phyloP scores from a whole-genome alignment of 1,284 basidiomycete genomes.

The Gymnopus androsaceus region DNA sequence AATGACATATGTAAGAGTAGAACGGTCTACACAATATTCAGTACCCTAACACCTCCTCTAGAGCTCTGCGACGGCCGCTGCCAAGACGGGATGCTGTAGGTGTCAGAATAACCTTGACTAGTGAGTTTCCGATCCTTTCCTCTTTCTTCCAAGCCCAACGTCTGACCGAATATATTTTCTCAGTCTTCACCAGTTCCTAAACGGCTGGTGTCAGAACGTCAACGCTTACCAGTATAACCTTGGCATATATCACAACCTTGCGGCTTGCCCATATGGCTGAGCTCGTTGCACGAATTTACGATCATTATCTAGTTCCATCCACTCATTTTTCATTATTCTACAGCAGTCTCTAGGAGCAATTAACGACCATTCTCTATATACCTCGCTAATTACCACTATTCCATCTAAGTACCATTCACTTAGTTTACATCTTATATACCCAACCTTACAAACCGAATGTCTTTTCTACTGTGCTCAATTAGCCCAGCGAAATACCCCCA shows the following conservation, averaged over 20 bases:
- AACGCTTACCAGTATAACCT: slow-evolving; percentile 55
- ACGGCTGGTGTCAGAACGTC: slow-evolving; percentile 76
- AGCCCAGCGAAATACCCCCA: no score
- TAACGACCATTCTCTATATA: no score
- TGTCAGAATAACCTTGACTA: slow-evolving; percentile 83
- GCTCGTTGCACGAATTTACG: neutral
- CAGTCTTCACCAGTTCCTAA: slow-evolving; percentile 76
- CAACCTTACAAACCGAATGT: no score
- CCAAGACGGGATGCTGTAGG: slow-evolving; percentile 54
- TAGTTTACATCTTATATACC: no score
- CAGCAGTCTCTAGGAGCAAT: no score
- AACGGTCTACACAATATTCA: neutral
- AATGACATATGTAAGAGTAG: slow-evolving; percentile 59
- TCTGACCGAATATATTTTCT: slow-evolving; percentile 17
- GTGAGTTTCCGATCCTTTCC: slow-evolving; percentile 39
- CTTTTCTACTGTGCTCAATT: no score
- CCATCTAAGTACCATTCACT: no score
- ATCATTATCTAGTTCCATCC: no score
- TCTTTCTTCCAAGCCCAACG: neutral
- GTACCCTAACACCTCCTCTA: slow-evolving; percentile 26
- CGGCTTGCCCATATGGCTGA: slow-evolving; percentile 39
- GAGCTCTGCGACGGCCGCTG: slow-evolving; percentile 62
- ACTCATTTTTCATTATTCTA: no score
- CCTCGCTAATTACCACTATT: no score
- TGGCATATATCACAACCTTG: slow-evolving; percentile 73